These are phyloP conservation scores for Camillea tinctor DNA, from an alignment of 2,329 filamentous ascomycete genomes.

Conservation along the genomic window DNA sequence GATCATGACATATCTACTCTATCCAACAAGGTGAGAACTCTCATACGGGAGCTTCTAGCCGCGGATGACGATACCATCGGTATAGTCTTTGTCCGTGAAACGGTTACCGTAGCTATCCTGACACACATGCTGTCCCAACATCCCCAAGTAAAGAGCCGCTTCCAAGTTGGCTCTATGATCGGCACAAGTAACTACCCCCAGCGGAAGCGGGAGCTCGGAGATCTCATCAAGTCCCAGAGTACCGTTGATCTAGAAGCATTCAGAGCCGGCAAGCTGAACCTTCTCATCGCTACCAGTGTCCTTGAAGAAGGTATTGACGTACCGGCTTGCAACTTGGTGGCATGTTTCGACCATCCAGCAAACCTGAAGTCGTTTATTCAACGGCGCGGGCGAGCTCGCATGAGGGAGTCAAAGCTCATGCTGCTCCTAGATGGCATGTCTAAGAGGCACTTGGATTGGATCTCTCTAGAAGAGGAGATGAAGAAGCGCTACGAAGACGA, in stretches of 20 bases:
- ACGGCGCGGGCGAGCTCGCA: slow-evolving; percentile 52
- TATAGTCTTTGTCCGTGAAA: slow-evolving; percentile 67
- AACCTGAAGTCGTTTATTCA: slow-evolving; percentile 60
- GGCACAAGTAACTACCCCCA: slow-evolving; percentile 45
- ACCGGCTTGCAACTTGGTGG: slow-evolving; percentile 60
- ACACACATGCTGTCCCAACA: slow-evolving; percentile 55
- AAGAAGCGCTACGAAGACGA: slow-evolving; percentile 67
- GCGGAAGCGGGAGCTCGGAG: slow-evolving; percentile 40
- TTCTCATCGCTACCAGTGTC: slow-evolving; percentile 63
- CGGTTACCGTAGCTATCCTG: slow-evolving; percentile 60
- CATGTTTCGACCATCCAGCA: slow-evolving; percentile 52
- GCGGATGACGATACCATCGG: slow-evolving; percentile 47
- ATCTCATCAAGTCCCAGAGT: slow-evolving; percentile 28
- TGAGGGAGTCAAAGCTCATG: slow-evolving; percentile 49
- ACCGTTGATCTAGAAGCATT: slow-evolving; percentile 49
- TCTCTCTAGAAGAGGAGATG: slow-evolving; percentile 70
- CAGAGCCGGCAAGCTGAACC: slow-evolving; percentile 51
- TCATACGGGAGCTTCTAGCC: slow-evolving; percentile 52
- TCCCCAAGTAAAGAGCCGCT: slow-evolving; percentile 45
- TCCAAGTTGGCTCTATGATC: slow-evolving; percentile 54
- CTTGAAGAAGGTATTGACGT: slow-evolving; percentile 69
- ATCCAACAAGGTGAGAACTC: slow-evolving; percentile 55
- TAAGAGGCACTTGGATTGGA: slow-evolving; percentile 51
- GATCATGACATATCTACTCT: slow-evolving; percentile 32
- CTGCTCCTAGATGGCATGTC: slow-evolving; percentile 40